phyloP scores from a whole-genome alignment of 2,329 filamentous ascomycete genomes.

The Celoporthe dispersa region DNA sequence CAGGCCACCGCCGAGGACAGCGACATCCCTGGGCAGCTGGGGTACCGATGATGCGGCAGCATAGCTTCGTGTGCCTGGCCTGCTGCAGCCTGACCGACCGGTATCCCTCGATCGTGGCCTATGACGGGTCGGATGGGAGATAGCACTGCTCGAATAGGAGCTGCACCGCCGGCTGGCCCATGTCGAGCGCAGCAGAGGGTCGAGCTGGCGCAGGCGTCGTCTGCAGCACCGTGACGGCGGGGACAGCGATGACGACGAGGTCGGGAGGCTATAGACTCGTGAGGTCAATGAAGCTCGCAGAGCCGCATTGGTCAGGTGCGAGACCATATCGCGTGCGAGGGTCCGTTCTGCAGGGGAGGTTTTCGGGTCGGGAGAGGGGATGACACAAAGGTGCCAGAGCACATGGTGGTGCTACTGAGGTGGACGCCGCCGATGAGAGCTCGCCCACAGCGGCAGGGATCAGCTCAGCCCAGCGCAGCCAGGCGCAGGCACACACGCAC shows the following conservation, averaged over 20 bases:
- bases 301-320: conserved; percentile 22
- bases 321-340: conserved; percentile 23
- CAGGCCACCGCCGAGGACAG: conserved; percentile 79
- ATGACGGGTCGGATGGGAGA: neutral
- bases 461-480: neutral
- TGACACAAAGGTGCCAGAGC: neutral
- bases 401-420: neutral
- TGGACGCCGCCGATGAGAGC: conserved; percentile 5
- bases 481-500: neutral
- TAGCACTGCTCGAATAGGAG: conserved; percentile 13
- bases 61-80: conserved; percentile 8
- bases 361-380: neutral
- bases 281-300: conserved; percentile 20
- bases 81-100: conserved; percentile 1
- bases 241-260: neutral
- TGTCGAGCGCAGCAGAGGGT: neutral
- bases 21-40: conserved; percentile 48
- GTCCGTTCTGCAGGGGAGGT: neutral
- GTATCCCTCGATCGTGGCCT: neutral
- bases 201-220: neutral
- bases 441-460: neutral
- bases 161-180: neutral
- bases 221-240: neutral
- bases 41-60: conserved; percentile 10
- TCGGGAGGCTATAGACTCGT: neutral